These are phyloP conservation scores for Emericellopsis cladophorae DNA, from an alignment of 2,329 filamentous ascomycete genomes.

Conservation along the genomic window DNA sequence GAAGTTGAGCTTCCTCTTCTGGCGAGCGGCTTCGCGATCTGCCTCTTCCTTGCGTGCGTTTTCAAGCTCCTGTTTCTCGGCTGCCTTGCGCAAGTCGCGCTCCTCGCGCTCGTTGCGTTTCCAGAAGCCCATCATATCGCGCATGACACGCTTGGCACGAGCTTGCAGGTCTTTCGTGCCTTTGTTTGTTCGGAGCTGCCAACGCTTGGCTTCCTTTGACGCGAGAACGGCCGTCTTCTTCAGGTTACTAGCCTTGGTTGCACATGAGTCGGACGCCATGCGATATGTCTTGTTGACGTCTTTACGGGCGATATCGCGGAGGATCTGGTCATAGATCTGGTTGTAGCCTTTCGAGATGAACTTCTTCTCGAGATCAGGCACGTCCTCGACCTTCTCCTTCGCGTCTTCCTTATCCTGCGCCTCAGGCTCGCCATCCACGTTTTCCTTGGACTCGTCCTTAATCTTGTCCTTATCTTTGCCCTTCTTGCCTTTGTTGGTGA, in stretches of 20 bases:
- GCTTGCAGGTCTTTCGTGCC: conserved; percentile 96
- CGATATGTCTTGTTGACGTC: conserved; percentile 88
- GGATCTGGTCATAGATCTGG: conserved; percentile 95
- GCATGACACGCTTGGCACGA: conserved; percentile 93
- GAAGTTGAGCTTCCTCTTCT: conserved; percentile 99
- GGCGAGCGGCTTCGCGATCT: conserved; percentile 89
- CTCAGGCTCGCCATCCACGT: conserved; percentile 26
- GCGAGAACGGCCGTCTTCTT: conserved; percentile 96
- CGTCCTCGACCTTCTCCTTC: conserved; percentile 38
- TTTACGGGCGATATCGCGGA: conserved; percentile 86
- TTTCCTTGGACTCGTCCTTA: conserved; percentile 24
- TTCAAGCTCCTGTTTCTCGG: conserved; percentile 91
- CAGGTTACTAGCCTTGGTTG: conserved; percentile 84
- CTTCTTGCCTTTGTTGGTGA: conserved; percentile 37
- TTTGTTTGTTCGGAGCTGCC: conserved; percentile 97
- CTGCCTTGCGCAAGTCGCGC: conserved; percentile 83
- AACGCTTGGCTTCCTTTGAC: conserved; percentile 92
- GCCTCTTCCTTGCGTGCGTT: conserved; percentile 95
- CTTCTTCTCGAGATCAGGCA: conserved; percentile 43
- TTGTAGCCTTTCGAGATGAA: conserved; percentile 90
- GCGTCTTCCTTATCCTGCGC: conserved; percentile 24
- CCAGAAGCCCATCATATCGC: conserved; percentile 99
- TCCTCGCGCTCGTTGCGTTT: conserved; percentile 97
- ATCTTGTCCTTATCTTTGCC: conserved; percentile 28
- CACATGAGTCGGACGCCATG: conserved; percentile 73